Evolutionary conservation across 2,329 filamentous ascomycete genomes (phyloP).

Genomic region (Colletotrichum costaricense): DNA sequence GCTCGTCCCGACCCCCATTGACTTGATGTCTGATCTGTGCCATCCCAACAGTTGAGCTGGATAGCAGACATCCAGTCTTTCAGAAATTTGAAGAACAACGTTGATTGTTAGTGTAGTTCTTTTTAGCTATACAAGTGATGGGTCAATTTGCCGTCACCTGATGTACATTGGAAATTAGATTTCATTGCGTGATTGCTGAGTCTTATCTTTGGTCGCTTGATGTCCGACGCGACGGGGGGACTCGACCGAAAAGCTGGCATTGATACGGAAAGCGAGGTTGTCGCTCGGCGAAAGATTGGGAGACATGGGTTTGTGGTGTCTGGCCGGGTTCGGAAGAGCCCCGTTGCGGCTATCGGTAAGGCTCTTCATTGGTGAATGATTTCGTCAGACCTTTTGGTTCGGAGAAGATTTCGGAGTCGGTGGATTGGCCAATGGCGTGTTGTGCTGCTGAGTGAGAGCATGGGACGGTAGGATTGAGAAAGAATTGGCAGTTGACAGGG

Average conservation of each 20-base stretch:
- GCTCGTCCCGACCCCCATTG: not conserved
- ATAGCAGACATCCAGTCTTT: not conserved
- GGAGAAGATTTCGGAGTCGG: slow-evolving; percentile 8
- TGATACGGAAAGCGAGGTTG: not conserved
- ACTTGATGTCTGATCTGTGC: not conserved
- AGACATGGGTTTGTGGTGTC: not conserved
- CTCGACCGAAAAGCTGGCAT: not conserved
- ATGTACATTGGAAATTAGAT: not conserved
- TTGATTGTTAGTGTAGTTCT: too few relatives aligned
- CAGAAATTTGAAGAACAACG: not conserved
- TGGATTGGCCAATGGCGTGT: not conserved
- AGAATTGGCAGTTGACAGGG: not conserved
- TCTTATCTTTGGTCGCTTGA: slow-evolving; percentile 12
- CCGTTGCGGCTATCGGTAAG: slow-evolving; percentile 25
- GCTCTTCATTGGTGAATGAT: slow-evolving; percentile 5
- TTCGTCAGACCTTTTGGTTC: not conserved
- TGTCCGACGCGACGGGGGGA: not conserved
- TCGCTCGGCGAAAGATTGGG: not conserved
- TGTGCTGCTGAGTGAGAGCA: not conserved
- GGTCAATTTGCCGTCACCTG: not conserved
- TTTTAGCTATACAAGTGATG: not conserved
- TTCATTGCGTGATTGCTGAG: slow-evolving; percentile 11
- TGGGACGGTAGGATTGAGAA: not conserved
- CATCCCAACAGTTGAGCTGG: not conserved
- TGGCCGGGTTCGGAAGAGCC: not conserved